Percentiles rank a stretch among this genome's conserved stretches.
Conservation (phyloP, 2,329 filamentous ascomycete genomes). For the Daldinia eschscholtzii region DNA sequence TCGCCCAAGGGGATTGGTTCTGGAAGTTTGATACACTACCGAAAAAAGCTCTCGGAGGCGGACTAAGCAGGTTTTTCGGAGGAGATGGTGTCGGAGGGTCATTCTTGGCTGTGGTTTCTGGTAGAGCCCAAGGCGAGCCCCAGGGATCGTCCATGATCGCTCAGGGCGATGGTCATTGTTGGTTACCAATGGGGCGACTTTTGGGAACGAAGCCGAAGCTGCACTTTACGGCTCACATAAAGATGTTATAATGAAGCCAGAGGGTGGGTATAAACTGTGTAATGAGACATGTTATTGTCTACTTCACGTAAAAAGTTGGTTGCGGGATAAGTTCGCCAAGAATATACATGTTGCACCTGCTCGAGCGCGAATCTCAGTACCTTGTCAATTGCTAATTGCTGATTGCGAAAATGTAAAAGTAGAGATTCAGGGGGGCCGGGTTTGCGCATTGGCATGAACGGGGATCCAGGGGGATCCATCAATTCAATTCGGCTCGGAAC, state of each 20-base stretch:
- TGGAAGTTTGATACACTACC: conserved; percentile 50
- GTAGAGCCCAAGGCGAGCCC: conserved; percentile 70
- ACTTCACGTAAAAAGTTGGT: conserved; percentile 21
- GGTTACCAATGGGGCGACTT: conserved; percentile 35
- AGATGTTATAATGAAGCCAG: conserved; percentile 29
- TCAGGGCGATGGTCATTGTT: conserved; percentile 51
- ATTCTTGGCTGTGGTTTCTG: conserved; percentile 55
- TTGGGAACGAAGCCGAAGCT: conserved; percentile 16
- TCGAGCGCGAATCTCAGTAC: conserved; percentile 32
- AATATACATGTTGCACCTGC: conserved; percentile 27
- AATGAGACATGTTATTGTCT: conserved; percentile 27
- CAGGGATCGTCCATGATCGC: conserved; percentile 72
- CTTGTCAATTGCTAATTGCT: conserved; percentile 21
- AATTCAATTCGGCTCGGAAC: conserved; percentile 27
- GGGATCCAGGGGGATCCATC: conserved; percentile 25
- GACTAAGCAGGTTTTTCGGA: conserved; percentile 55
- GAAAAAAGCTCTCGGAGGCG: conserved; percentile 59
- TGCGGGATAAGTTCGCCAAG: conserved; percentile 26
- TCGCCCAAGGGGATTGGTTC: conserved; percentile 58
- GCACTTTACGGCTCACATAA: conserved; percentile 2
- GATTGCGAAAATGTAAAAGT: conserved; percentile 20
- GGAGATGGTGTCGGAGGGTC: conserved; percentile 51
- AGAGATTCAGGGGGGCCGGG: conserved; percentile 40
- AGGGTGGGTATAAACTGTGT: conserved; percentile 10
- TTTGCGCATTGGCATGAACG: conserved; percentile 23